Conservation (phyloP, 2,329 filamentous ascomycete genomes). For the Calycina herbarum region DNA sequence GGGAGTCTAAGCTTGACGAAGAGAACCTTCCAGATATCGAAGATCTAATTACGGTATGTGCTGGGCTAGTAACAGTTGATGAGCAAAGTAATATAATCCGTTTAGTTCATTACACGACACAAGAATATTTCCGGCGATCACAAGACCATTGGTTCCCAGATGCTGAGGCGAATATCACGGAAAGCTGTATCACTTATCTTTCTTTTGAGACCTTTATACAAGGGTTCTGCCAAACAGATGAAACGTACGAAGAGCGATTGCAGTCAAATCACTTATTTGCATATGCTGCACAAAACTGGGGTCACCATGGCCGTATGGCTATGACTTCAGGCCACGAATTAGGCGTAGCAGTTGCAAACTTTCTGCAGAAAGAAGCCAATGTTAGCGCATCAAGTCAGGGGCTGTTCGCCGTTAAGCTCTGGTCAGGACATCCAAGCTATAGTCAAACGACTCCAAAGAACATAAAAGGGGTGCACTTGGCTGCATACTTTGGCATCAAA, state of each 20-base stretch:
- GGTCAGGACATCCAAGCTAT: neutral
- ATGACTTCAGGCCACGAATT: too few species aligned
- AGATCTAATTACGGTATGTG: conserved; percentile 29
- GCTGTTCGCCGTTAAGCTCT: conserved; percentile 5
- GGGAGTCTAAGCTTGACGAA: conserved; percentile 35
- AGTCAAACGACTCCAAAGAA: conserved; percentile 17
- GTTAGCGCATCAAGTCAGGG: conserved; percentile 24
- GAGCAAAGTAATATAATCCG: conserved; percentile 29
- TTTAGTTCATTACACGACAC: conserved; percentile 35
- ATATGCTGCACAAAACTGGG: conserved; percentile 26
- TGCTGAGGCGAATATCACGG: conserved; percentile 22
- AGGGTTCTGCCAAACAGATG: conserved; percentile 25
- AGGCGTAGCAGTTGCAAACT: too few species aligned
- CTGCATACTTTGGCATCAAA: conserved; percentile 30
- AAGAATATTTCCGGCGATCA: conserved; percentile 34
- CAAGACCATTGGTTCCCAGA: conserved; percentile 20
- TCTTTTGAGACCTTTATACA: conserved; percentile 31
- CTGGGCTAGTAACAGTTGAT: conserved; percentile 34
- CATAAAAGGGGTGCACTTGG: conserved; percentile 28
- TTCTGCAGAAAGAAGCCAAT: conserved; percentile 23
- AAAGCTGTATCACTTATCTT: conserved; percentile 35
- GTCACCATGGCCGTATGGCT: conserved; percentile 15
- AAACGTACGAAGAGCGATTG: conserved; percentile 30
- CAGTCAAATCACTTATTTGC: conserved; percentile 34
- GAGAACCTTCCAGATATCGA: conserved; percentile 38